These are phyloP conservation scores for Calonectria pseudoturangicola DNA, from an alignment of 2,329 filamentous ascomycete genomes.

Conservation along the genomic window DNA sequence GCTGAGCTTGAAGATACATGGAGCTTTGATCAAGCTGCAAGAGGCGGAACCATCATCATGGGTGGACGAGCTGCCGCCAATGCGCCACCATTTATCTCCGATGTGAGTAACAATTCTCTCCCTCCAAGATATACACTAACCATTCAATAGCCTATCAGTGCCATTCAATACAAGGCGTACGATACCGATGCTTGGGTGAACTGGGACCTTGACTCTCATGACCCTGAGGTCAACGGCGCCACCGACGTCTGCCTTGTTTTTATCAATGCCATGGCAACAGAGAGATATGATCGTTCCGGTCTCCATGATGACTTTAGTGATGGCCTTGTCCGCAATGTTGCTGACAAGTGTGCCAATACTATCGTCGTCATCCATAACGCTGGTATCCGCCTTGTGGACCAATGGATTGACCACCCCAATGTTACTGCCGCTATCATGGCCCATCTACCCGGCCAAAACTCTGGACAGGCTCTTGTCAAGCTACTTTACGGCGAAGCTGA, in stretches of 20 bases:
- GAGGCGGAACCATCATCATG: slow-evolving; percentile 70
- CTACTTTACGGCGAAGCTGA: slow-evolving; percentile 75
- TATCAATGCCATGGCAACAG: slow-evolving; percentile 84
- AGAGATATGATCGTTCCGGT: slow-evolving; percentile 81
- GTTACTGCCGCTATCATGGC: slow-evolving; percentile 70
- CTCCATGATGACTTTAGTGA: slow-evolving; percentile 82
- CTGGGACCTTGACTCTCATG: slow-evolving; percentile 63
- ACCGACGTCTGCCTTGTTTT: slow-evolving; percentile 85
- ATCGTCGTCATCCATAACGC: slow-evolving; percentile 79
- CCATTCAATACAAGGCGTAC: slow-evolving; percentile 71
- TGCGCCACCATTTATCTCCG: slow-evolving; percentile 68
- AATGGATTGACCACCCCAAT: slow-evolving; percentile 12
- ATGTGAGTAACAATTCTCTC: slow-evolving; percentile 57
- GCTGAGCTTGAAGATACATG: slow-evolving; percentile 64
- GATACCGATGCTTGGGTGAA: slow-evolving; percentile 72
- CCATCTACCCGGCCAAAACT: slow-evolving; percentile 68
- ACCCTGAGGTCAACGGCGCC: slow-evolving; percentile 60
- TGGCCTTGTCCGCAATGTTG: slow-evolving; percentile 74
- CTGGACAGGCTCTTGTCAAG: slow-evolving; percentile 72
- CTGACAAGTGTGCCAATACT: slow-evolving; percentile 76
- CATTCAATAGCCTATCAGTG: slow-evolving; percentile 70
- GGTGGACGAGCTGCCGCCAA: slow-evolving; percentile 72
- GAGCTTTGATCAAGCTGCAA: slow-evolving; percentile 69
- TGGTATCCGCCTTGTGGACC: slow-evolving; percentile 66
- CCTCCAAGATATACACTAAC: neutral